Percentiles rank a stretch among this genome's conserved stretches.
Conservation (phyloP, 2,329 filamentous ascomycete genomes). For the Calonectria hawksworthii region DNA sequence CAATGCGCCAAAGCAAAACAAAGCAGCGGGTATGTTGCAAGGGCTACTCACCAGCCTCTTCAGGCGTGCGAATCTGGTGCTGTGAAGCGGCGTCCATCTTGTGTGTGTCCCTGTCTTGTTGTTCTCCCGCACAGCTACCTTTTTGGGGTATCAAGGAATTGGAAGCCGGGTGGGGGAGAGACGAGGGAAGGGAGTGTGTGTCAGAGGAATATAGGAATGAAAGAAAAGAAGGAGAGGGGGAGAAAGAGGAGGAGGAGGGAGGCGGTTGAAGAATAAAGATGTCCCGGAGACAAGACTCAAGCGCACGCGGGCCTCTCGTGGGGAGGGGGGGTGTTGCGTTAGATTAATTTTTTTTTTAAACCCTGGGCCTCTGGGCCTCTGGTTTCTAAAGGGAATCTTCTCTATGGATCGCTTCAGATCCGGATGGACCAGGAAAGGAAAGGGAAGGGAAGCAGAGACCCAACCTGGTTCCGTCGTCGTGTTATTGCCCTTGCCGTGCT, state of each 20-base stretch:
- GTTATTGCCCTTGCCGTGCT: slow-evolving; percentile 18
- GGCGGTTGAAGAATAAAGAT: slow-evolving; percentile 30
- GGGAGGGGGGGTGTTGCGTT: slow-evolving; percentile 36
- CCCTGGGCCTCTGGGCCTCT: slow-evolving; percentile 30
- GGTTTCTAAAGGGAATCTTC: slow-evolving; percentile 46
- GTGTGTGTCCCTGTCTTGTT: slow-evolving; percentile 44
- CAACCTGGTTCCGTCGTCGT: slow-evolving; percentile 10
- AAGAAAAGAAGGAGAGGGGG: slow-evolving; percentile 8
- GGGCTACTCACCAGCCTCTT: slow-evolving; percentile 72
- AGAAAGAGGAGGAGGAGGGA: slow-evolving; percentile 14
- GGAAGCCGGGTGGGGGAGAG: slow-evolving; percentile 26
- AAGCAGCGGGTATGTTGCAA: slow-evolving; percentile 6
- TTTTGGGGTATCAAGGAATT: slow-evolving; percentile 16
- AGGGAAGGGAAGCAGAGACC: slow-evolving; percentile 12
- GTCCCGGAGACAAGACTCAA: slow-evolving; percentile 38
- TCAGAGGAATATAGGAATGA: slow-evolving; percentile 19
- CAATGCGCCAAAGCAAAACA: slow-evolving; percentile 5
- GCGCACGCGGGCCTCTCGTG: slow-evolving; percentile 41
- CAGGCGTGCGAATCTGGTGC: slow-evolving; percentile 68
- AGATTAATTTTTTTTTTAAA: slow-evolving; percentile 30
- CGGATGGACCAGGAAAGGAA: slow-evolving; percentile 24
- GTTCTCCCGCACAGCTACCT: slow-evolving; percentile 34
- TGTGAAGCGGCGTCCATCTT: slow-evolving; percentile 56
- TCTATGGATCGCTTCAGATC: slow-evolving; percentile 43
- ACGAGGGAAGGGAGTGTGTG: slow-evolving; percentile 41